Base-by-base conservation (phyloP, 148 eudicot species). In the Nepenthes mirabilis region DNA sequence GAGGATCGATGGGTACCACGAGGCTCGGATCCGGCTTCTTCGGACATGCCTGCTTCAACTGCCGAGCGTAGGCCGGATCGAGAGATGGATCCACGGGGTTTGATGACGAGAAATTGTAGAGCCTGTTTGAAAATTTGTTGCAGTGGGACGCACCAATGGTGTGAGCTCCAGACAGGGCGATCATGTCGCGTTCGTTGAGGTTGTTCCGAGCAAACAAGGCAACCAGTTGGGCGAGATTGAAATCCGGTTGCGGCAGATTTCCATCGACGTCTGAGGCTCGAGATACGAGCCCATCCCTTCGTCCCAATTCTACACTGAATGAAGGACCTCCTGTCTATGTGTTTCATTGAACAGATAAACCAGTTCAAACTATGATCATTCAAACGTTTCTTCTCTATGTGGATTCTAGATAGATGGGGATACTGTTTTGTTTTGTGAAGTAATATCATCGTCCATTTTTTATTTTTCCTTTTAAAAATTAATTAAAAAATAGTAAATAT, bases 251-350 rank as follows among this genome's bases (percentile, higher is more conserved):
- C 0, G 96, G 87, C 12, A 85, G 58, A 7, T 76, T 72, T 40
- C 87, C 89, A 0, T 69, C 33, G 0, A 83, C 90, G 33, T 68
- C 62, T 12, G 90, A 77, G 62, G 89, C 80, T 33, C 64, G 61
- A 0, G 90, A 85, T 8, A 69, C n/a, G 3, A 79, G 77, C 33
- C 89, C 89, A 40, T 85, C 96, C 11, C 77, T 74, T 9, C 88
- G 77, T 6, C 95, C 91, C 43, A 84, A 58, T 56, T 84, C 85
- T 33, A 87, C 88, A 33, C 55, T 69, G 75, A 62, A 87, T 9
- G 70, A 67, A 52, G 88, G 90, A 2, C 90, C 90, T 55, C 81
- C 86, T 10, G 80, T 76, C 86, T 81, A 70, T 54, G 34, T 35
- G 12, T 11, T 56, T 32, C 32, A 12, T 53, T 33, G 32, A 49